Conservation (phyloP, 139 green algal genomes). For the Chlorella sp. region DNA sequence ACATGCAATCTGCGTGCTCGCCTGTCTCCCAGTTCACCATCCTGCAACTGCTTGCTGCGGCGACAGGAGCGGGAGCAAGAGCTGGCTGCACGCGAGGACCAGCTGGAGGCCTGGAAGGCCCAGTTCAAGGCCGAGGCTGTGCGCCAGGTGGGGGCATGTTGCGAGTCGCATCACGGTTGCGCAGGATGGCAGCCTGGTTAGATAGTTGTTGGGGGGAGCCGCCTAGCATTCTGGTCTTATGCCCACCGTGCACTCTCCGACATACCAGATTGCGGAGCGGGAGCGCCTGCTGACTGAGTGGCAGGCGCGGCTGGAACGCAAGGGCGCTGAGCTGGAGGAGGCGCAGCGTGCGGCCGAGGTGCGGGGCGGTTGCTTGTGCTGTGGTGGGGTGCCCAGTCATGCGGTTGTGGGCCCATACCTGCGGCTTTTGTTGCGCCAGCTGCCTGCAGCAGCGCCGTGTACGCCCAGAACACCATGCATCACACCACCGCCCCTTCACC, state of each 20-base stretch:
- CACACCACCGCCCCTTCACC: background rate
- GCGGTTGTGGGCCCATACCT: background rate
- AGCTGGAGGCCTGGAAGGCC: conserved; percentile 55
- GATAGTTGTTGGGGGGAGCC: too few species aligned
- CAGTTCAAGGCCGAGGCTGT: conserved; percentile 55
- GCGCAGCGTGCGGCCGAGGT: conserved; percentile 30
- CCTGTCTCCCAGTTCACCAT: too few species aligned
- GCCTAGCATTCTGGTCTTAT: too few species aligned
- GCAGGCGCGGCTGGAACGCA: conserved; percentile 47
- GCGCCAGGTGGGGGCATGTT: conserved; percentile 27
- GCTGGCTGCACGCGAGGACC: conserved; percentile 49
- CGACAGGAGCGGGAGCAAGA: conserved; percentile 37
- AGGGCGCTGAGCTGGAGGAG: conserved; percentile 41
- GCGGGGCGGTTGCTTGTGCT: background rate
- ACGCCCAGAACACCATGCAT: too few species aligned
- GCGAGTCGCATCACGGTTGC: too few species aligned
- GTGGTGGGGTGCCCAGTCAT: background rate
- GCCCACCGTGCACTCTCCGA: too few species aligned
- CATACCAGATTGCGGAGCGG: conserved; percentile 43
- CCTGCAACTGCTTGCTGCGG: background rate
- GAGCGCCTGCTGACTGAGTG: conserved; percentile 49
- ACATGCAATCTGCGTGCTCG: too few species aligned
- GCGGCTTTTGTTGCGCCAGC: background rate
- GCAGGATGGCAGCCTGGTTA: too few species aligned
- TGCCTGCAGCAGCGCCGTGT: background rate